Conservation (phyloP, 2,329 filamentous ascomycete genomes). For the Colletotrichum eleusines region DNA sequence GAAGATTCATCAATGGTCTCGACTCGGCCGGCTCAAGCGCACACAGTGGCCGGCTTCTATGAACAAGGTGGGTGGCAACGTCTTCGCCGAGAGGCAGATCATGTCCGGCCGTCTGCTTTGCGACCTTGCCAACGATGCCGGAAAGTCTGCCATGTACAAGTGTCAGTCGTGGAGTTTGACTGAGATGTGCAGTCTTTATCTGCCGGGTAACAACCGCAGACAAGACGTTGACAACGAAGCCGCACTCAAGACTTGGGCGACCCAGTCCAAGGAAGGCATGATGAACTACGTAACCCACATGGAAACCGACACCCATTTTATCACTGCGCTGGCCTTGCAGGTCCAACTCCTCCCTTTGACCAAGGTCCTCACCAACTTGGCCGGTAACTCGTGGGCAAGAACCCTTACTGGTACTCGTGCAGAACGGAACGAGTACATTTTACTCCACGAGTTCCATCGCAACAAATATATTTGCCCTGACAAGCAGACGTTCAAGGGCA, state of each 20-base stretch:
- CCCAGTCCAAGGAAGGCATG: slow-evolving; percentile 80
- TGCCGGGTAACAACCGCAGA: slow-evolving; percentile 77
- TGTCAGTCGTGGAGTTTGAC: slow-evolving; percentile 98
- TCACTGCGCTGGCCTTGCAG: slow-evolving; percentile 88
- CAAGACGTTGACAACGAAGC: slow-evolving; percentile 90
- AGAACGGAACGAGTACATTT: slow-evolving; percentile 98
- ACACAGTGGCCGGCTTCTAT: slow-evolving; percentile 89
- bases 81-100: slow-evolving; percentile 92
- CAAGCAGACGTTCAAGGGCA: slow-evolving; percentile 85
- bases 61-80: slow-evolving; percentile 86
- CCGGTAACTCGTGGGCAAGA: slow-evolving; percentile 97
- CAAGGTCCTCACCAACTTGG: slow-evolving; percentile 94
- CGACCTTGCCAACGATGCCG: slow-evolving; percentile 94
- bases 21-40: slow-evolving; percentile 87
- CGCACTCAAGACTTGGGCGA: slow-evolving; percentile 88
- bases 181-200: slow-evolving; percentile 95
- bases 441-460: slow-evolving; percentile 94
- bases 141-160: slow-evolving; percentile 96
- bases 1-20: slow-evolving; percentile 94
- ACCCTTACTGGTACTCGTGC: slow-evolving; percentile 95
- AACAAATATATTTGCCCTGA: slow-evolving; percentile 99
- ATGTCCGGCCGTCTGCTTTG: slow-evolving; percentile 91
- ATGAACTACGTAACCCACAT: slow-evolving; percentile 95
- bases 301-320: slow-evolving; percentile 95
- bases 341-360: slow-evolving; percentile 94